These are phyloP conservation scores for Tinospora cordifolia DNA, from an alignment of 164 flowering plant genomes.

Conservation along the genomic window DNA sequence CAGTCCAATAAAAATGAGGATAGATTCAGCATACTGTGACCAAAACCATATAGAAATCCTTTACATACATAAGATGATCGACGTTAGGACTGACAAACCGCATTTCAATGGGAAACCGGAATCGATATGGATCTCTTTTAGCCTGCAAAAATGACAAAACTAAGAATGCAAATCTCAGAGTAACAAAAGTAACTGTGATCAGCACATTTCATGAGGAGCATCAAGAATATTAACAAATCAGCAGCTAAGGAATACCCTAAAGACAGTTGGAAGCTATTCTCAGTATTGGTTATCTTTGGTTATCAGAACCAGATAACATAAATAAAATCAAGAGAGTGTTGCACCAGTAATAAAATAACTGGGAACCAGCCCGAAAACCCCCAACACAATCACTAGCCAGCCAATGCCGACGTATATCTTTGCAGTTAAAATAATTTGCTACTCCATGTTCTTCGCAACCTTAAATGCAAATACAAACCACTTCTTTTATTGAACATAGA, in stretches of 20 bases:
- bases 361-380: too few species aligned
- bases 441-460: too few species aligned
- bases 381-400: too few species aligned
- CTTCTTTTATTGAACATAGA: too few species aligned
- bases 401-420: too few species aligned
- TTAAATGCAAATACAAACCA: too few species aligned
- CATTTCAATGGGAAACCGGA: slow-evolving; percentile 91
- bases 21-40: not conserved
- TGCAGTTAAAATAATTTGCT: too few species aligned
- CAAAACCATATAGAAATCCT: not conserved
- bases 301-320: too few species aligned
- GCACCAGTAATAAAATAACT: too few species aligned
- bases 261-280: not conserved
- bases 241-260: not conserved
- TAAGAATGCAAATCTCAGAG: not conserved
- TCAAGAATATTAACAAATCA: not conserved
- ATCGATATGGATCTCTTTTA: slow-evolving; percentile 91
- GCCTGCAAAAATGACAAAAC: slow-evolving; percentile 56
- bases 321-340: too few species aligned
- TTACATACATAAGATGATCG: slow-evolving; percentile 83
- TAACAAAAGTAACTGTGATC: not conserved
- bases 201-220: not conserved
- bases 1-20: not conserved
- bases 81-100: slow-evolving; percentile 91
- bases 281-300: too few species aligned